Evolutionary conservation across 2,329 filamentous ascomycete species (phyloP), one percentile per base, ranked within the genome.

Genomic region (Pseudocercospora eumusae): DNA sequence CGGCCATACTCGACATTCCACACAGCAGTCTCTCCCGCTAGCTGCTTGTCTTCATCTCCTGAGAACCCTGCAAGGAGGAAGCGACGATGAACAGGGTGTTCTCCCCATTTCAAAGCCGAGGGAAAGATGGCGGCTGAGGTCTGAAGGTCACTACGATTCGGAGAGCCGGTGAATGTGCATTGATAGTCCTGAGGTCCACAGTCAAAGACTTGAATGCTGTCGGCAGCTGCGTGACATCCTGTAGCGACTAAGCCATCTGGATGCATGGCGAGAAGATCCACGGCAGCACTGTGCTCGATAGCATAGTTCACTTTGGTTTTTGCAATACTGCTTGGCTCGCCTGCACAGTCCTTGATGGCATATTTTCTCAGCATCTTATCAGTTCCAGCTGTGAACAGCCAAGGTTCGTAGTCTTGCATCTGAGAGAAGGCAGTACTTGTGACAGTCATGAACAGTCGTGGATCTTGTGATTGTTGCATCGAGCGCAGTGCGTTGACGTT

Each of bases 1-100:
- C 72, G 67, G 3, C 76, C 72, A 33, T 80, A 77, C 13, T 74
- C 69, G 2, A 84, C 67, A 63, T 82, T 78, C 83, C 83, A 88
- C 1, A 86, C 65, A 44, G 79, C 81, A 9, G 85, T 76, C 62
- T 85, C 81, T 2, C 85, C 85, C 36, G 76, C 76, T 5, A 73
- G 75, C 18, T 78, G 74, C 8, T 73, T 67, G 6, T 77, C 72
- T 11, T 76, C 74, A 9, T 75, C 70, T 15, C 71, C 69, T 47
- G 72, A 80, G 69, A 87, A 85, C 0, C 85, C 86, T 11, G 81
- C 84, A 18, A 86, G 78, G 4, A 88, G 73, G 7, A 81, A 75
- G 20, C 79, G 69, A 15, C 71, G 75, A 6, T 77, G 78, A 0
- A 65, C 61, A 4, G 70, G 56, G 11, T 73, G 73, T 15, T 68